Evolutionary conservation across 768 basidiomycete genomes (phyloP).

Genomic region (Pulveroboletus sp.): DNA sequence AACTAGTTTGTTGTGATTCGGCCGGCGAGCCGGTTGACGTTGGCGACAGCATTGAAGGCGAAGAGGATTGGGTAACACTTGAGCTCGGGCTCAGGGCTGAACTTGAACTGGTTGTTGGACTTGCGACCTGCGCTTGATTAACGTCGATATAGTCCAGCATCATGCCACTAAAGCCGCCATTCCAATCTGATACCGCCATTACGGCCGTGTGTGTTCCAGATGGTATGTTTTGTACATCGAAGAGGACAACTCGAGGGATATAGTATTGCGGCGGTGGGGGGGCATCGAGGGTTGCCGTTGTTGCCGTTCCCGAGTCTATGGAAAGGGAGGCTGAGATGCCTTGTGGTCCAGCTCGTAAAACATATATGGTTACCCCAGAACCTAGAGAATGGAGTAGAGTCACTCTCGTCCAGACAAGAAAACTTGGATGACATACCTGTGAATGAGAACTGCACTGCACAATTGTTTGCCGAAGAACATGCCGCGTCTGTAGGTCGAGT

Average conservation of each 20-base stretch:
- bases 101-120: not conserved
- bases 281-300: constrained; percentile 19
- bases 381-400: constrained; percentile 6
- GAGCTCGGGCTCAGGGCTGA: not conserved
- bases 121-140: constrained; percentile 17
- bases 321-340: constrained; percentile 26
- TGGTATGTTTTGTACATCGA: constrained; percentile 16
- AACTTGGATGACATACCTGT: constrained; percentile 9
- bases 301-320: constrained; percentile 20
- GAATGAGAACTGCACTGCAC: constrained; percentile 23
- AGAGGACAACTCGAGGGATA: constrained; percentile 17
- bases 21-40: not conserved
- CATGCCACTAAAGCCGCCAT: constrained; percentile 24
- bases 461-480: constrained; percentile 20
- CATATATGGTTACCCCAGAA: constrained; percentile 28
- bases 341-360: constrained; percentile 24
- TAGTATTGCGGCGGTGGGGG: constrained; percentile 24
- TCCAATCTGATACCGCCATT: constrained; percentile 26
- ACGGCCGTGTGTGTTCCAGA: constrained; percentile 21
- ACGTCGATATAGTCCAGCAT: constrained; percentile 27
- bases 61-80: constrained; percentile 2
- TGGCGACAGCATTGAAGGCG: not conserved
- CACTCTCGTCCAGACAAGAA: not conserved
- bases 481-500: constrained; percentile 17
- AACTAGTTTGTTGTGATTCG: not conserved